Evolutionary conservation across 1,284 basidiomycete species (phyloP), one percentile per base, ranked within the genome.

Genomic region (Moesziomyces sp.): DNA sequence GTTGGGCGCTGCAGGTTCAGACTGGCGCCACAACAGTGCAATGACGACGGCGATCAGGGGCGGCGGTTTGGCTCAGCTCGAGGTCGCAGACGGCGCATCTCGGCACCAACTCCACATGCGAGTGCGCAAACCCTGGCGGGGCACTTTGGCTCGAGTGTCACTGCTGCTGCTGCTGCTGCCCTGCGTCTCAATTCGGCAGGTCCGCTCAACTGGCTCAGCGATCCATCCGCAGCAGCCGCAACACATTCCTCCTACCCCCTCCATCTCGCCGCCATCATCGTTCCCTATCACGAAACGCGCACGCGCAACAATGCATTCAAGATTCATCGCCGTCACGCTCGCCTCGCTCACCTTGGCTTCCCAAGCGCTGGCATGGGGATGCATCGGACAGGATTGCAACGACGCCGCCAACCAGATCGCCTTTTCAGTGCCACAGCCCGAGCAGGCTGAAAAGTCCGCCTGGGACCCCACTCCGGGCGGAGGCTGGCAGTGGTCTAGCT

Each of bases 401-500:
- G 44, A 64, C 10, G 60, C 65, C 40, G 57, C 58, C 46, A 53
- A 65, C 33, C 71, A 74, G 71, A 60, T 74, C 58, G 19, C 71
- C 1, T 74, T 74, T 57, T 69, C 71, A 7, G 55, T 58, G 26
- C 56, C 71, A 13, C 52, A 69, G 13, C 9, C 51, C 26, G 59
- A 0, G 49, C 19, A 57, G 45, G 8, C 42, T 33, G 43, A 53
- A 3, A 14, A 44, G 30, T 24, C 28, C 9, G 40, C 54, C 4
- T 53, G 28, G 47, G 60, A 40, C 5, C 57, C 68, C 23, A 33
- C 55, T 35, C 58, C 56, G 2, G 68, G 68, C 8, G 56, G 62
- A 21, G 74, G 74, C 11, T 83, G 81, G 79, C 60, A 72, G 16
- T 83, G 82, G 82, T 38, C 55, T n/a, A 58, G 49, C 60, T 83